A percentile compares a stretch with the other conserved stretches of the same genome.
Conservation (phyloP, 1,139 yeast genomes). For the Cylindricascospora bacillispora region DNA sequence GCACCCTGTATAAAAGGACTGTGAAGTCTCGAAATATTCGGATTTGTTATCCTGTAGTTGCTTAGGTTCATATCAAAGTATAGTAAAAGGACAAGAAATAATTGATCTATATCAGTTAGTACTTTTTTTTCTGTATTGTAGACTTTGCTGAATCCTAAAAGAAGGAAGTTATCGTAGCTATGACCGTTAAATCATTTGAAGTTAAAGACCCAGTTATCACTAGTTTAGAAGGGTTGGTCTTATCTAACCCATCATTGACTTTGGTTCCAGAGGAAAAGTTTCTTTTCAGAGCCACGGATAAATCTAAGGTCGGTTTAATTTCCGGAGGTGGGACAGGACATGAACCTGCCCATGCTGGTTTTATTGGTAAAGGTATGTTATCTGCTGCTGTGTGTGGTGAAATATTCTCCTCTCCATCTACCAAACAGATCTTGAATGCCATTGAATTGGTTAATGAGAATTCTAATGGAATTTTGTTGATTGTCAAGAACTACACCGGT, state of each 20-base stretch:
- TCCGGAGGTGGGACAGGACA: slow-evolving; percentile 97
- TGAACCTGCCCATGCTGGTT: slow-evolving; percentile 88
- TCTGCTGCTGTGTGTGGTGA: slow-evolving; percentile 87
- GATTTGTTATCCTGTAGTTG: no score
- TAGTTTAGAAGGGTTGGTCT: slow-evolving; percentile 54
- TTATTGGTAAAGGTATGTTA: slow-evolving; percentile 68
- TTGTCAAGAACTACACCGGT: slow-evolving; percentile 88
- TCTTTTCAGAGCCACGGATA: slow-evolving; percentile 34
- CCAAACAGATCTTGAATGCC: slow-evolving; percentile 68
- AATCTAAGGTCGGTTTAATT: slow-evolving; percentile 49
- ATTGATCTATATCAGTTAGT: no score
- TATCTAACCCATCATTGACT: slow-evolving; percentile 53
- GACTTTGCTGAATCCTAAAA: no score
- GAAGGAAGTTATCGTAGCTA: no score
- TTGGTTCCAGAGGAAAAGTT: slow-evolving; percentile 59
- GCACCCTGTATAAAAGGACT: no score
- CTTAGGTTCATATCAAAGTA: no score
- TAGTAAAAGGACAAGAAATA: no score
- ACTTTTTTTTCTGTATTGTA: no score
- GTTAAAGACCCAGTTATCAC: slow-evolving; percentile 47
- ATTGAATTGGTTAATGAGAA: slow-evolving; percentile 35
- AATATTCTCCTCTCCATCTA: slow-evolving; percentile 83
- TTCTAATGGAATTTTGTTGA: slow-evolving; percentile 53
- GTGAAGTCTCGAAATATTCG: no score
- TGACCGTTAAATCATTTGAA: slow-evolving; percentile 26